Evolutionary conservation across 345 rosid species (phyloP).

Genomic region (Hirschfeldia incana): DNA sequence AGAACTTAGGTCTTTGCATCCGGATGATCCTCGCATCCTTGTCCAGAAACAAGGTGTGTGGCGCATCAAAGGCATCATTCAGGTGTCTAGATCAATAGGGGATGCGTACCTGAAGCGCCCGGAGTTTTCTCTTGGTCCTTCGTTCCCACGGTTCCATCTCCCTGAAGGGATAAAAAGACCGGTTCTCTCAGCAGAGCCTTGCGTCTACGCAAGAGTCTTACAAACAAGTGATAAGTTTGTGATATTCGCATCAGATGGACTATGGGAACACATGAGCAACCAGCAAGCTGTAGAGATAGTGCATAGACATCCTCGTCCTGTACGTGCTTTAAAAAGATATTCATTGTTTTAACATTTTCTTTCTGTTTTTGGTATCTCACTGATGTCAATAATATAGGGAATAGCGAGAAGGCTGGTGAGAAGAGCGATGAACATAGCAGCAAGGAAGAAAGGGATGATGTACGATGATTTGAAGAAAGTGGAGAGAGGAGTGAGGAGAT

Average conservation of each 20-base stretch:
- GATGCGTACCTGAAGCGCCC: conserved; percentile 90
- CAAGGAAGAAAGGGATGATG: conserved; percentile 63
- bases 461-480: conserved; percentile 71
- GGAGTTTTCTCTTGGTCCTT: conserved; percentile 77
- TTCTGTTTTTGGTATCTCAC: background rate
- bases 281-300: conserved; percentile 88
- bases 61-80: conserved; percentile 99
- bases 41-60: conserved; percentile 86
- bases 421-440: conserved; percentile 71
- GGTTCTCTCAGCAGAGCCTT: conserved; percentile 81
- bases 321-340: conserved; percentile 37
- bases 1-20: conserved; percentile 85
- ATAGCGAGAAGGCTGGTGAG: conserved; percentile 72
- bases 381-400: conserved; percentile 50
- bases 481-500: conserved; percentile 62
- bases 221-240: conserved; percentile 70
- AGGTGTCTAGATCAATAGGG: conserved; percentile 97
- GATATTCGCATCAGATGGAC: conserved; percentile 96
- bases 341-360: background rate
- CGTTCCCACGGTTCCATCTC: conserved; percentile 81
- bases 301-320: conserved; percentile 63
- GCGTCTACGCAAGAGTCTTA: conserved; percentile 57
- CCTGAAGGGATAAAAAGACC: conserved; percentile 74
- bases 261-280: conserved; percentile 85
- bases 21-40: conserved; percentile 80